A percentile compares a stretch with the other conserved stretches of the same genome.
Conservation (phyloP, 106 monocot genomes). For the Acanthochlamys bracteata region DNA sequence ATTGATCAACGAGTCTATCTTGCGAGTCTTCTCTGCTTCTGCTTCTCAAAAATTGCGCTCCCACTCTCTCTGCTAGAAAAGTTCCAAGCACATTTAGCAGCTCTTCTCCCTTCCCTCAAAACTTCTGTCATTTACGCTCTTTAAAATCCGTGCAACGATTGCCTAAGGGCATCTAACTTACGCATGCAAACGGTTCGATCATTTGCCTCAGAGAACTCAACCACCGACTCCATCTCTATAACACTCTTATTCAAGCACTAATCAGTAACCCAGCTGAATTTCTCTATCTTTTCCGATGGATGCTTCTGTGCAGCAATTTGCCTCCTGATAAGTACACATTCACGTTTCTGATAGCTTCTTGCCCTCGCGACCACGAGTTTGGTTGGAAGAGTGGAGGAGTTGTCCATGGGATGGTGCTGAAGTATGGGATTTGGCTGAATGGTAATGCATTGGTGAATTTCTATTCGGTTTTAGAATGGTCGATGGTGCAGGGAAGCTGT, state of each 20-base stretch:
- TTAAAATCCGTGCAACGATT: conserved; percentile 6
- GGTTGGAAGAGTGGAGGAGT: not conserved
- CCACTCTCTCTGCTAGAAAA: conserved; percentile 14
- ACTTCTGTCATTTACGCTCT: conserved; percentile 13
- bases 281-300: not conserved
- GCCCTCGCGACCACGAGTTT: not conserved
- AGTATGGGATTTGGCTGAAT: not conserved
- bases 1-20: too few relatives aligned
- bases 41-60: conserved; percentile 14
- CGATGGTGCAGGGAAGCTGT: conserved; percentile 8
- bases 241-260: conserved; percentile 25
- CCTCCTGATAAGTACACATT: conserved; percentile 25
- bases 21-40: not conserved
- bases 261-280: not conserved
- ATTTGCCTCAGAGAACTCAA: conserved; percentile 1
- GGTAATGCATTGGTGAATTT: conserved; percentile 19
- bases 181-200: conserved; percentile 17
- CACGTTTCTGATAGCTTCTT: conserved; percentile 20
- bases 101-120: not conserved
- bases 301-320: conserved; percentile 11
- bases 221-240: conserved; percentile 14
- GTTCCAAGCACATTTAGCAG: conserved; percentile 20
- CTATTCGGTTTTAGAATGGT: conserved; percentile 10
- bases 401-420: conserved; percentile 8
- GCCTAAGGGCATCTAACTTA: conserved; percentile 8